Conservation (phyloP, 352 stramenopile genomes). For the Nothophytophthora sp. region DNA sequence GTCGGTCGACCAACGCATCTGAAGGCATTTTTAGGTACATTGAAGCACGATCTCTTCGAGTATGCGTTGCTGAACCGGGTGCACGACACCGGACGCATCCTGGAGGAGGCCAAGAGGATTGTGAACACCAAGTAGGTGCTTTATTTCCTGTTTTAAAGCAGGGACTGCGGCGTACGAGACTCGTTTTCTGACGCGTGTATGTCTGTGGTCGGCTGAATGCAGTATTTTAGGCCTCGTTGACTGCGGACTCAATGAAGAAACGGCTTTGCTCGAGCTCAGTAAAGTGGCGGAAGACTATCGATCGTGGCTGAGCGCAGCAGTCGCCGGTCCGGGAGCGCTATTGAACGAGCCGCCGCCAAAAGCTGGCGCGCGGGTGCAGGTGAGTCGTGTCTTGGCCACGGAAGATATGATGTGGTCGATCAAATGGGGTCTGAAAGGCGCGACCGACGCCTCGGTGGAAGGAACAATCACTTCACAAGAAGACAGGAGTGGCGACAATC, state of each 20-base stretch:
- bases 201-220: not conserved
- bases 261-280: conserved; percentile 51
- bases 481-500: not conserved
- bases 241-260: conserved; percentile 60
- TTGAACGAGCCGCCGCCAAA: conserved; percentile 39
- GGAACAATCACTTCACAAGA: conserved; percentile 27
- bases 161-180: too few species aligned
- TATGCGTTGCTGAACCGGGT: conserved; percentile 42
- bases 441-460: conserved; percentile 73
- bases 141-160: not conserved
- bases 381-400: conserved; percentile 60
- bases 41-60: conserved; percentile 89
- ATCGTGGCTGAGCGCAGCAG: conserved; percentile 43
- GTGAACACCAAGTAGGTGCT: conserved; percentile 59
- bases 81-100: conserved; percentile 31
- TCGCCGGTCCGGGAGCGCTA: conserved; percentile 22
- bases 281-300: conserved; percentile 59
- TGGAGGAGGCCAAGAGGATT: conserved; percentile 44
- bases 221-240: conserved; percentile 76
- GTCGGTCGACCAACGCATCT: conserved; percentile 57
- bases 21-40: conserved; percentile 70
- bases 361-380: conserved; percentile 25
- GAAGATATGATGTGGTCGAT: conserved; percentile 89
- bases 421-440: conserved; percentile 83
- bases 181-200: conserved; percentile 6